Base-by-base conservation (phyloP, 352 stramenopile species). In the Halophytophthora polymorphica region DNA sequence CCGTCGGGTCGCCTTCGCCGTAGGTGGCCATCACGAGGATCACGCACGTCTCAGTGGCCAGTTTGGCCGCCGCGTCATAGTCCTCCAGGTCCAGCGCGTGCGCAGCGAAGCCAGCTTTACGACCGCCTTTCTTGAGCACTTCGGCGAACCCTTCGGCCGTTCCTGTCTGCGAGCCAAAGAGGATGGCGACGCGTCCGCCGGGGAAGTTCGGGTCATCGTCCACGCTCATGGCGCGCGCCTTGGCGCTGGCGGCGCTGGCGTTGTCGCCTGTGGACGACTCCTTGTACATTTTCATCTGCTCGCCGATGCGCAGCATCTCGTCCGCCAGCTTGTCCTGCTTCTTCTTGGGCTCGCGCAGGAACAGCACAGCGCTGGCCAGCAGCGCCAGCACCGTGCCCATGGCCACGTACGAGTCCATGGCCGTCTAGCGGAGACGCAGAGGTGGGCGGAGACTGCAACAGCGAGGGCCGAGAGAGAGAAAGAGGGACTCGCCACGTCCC, bases 1-100 rank as follows among this genome's bases (percentile, higher is more conserved):
- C 97, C 2, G 97, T 99, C 28, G 97, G 90, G 56, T 99, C 97
- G 25, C 97, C 97, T 66, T 99, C 96, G 35, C 97, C 97, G 61
- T 99, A 99, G 6, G 97, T 99, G 13, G 97, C 90, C 66, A 98
- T 89, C 21, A 99, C 66, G 21, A 99, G 97, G 42, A 99, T 77
- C 15, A 95, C 90, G 29, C 88, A 69, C 48, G 64, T 61, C 45
- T 88, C 69, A 18, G 66, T 31, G 10, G 50, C 18, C 50, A 86
- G 66, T 37, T 68, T 59, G 23, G 61, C 45, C 1, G 91, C 76
- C 12, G 87, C 81, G 22, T 97, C 68, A 49, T 98, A 97, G 59
- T 98, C 90, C 64, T 99, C 96, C 33, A 99, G 78, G 66, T 99
- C 96, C 10, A 98, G 63, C 2, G 95, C 76, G 22, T 92, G 62